Evolutionary conservation across 768 basidiomycete genomes (phyloP).

Genomic region (Podaxis sp.): DNA sequence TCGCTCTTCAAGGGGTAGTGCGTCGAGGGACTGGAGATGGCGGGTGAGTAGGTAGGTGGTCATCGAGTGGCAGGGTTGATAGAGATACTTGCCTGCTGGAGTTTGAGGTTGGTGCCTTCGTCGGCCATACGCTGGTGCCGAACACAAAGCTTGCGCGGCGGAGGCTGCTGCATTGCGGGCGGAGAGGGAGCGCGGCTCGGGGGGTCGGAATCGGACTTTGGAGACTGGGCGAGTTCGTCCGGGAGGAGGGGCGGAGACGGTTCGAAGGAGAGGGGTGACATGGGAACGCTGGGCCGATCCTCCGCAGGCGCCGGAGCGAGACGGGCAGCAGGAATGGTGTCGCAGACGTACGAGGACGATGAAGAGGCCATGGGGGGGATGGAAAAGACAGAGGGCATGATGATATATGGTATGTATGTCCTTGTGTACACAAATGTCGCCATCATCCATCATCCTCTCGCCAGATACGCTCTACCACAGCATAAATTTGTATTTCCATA

Average conservation of each 20-base stretch:
- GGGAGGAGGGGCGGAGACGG: background rate
- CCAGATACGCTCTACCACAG: conserved; percentile 17
- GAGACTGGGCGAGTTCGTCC: conserved; percentile 15
- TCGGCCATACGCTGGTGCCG: conserved; percentile 97
- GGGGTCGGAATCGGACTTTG: conserved; percentile 13
- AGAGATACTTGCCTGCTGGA: conserved; percentile 71
- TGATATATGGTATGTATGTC: background rate
- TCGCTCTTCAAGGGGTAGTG: conserved; percentile 80
- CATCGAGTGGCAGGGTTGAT: background rate
- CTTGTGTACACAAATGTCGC: conserved; percentile 37
- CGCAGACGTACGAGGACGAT: conserved; percentile 53
- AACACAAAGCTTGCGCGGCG: conserved; percentile 80
- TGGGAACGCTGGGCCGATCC: conserved; percentile 16
- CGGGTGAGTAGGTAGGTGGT: background rate
- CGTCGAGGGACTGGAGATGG: conserved; percentile 77
- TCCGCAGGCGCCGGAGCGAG: conserved; percentile 33
- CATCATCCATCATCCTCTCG: conserved; percentile 23
- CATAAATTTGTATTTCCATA: conserved; percentile 17
- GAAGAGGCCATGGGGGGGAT: conserved; percentile 22
- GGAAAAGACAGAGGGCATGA: background rate
- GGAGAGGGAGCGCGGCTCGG: conserved; percentile 19
- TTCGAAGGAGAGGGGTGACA: conserved; percentile 2
- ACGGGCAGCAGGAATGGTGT: conserved; percentile 66
- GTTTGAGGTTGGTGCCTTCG: conserved; percentile 86
- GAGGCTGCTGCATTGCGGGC: conserved; percentile 29